Percentiles rank a stretch among this genome's conserved stretches.
phyloP scores from a whole-genome alignment of 192 early-diverging fungal species.

The Lobosporangium transversale region DNA sequence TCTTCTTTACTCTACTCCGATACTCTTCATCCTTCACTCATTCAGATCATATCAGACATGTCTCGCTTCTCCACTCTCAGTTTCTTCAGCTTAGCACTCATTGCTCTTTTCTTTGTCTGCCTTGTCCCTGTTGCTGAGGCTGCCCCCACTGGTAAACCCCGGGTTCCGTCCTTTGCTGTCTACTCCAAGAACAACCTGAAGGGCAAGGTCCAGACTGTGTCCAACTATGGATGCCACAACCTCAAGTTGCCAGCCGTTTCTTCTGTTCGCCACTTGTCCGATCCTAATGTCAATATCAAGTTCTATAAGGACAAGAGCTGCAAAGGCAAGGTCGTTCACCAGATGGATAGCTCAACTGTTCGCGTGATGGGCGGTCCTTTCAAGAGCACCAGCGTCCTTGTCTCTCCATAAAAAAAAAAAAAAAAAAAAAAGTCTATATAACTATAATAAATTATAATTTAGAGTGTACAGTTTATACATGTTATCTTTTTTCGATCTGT shows the following conservation, averaged over 20 bases:
- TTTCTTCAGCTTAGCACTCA: constrained; percentile 24
- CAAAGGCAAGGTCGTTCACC: constrained; percentile 28
- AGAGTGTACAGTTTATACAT: background rate
- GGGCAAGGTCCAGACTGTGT: constrained; percentile 2
- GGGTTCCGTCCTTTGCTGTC: constrained; percentile 20
- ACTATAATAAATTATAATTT: background rate
- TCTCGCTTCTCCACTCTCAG: constrained; percentile 25
- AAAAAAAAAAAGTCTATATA: no score
- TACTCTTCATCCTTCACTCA: background rate
- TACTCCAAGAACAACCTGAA: background rate
- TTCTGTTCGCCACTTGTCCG: constrained; percentile 15
- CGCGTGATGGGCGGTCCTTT: constrained; percentile 37
- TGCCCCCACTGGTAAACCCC: constrained; percentile 1
- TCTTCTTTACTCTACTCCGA: background rate
- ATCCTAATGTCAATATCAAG: constrained; percentile 2
- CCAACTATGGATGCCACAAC: constrained; percentile 23
- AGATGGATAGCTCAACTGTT: constrained; percentile 25
- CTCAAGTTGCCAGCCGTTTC: constrained; percentile 14
- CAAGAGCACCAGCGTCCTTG: constrained; percentile 28
- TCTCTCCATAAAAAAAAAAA: constrained; percentile 9
- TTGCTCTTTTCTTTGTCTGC: constrained; percentile 14
- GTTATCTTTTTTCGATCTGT: no score
- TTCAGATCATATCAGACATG: constrained; percentile 12
- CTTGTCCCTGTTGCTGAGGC: constrained; percentile 3
- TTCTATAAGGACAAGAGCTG: constrained; percentile 33